Percentiles rank a stretch among this genome's conserved stretches.
Conservation (phyloP, 768 basidiomycete genomes). For the Exidia glandulosa region DNA sequence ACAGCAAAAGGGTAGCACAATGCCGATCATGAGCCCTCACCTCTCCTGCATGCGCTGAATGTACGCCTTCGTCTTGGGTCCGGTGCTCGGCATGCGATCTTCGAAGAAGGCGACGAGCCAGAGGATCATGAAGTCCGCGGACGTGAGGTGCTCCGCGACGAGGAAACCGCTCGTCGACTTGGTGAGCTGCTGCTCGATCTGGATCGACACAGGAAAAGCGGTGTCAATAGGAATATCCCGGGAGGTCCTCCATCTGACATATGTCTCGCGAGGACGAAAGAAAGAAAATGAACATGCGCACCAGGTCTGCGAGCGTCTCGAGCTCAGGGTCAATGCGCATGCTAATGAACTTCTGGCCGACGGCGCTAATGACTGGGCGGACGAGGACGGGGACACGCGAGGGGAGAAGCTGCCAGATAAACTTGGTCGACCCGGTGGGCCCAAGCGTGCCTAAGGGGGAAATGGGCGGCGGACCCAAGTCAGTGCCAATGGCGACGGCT, state of each 20-base stretch:
- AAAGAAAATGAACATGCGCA: too few species aligned
- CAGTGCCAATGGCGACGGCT: constrained; percentile 4
- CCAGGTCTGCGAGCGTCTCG: constrained; percentile 15
- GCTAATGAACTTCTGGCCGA: constrained; percentile 6
- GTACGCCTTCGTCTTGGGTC: constrained; percentile 27
- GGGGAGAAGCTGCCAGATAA: neutral
- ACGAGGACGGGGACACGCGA: neutral
- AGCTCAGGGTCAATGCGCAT: constrained; percentile 16
- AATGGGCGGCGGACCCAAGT: constrained; percentile 11
- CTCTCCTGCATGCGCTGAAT: constrained; percentile 27
- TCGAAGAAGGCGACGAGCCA: constrained; percentile 25
- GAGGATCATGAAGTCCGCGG: constrained; percentile 35
- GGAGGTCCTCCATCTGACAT: neutral
- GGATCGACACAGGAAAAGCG: neutral
- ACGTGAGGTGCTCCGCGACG: constrained; percentile 27
- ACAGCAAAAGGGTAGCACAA: constrained; percentile 1
- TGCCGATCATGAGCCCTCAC: constrained; percentile 19
- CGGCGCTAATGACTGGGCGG: constrained; percentile 7
- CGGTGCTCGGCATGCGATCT: constrained; percentile 12
- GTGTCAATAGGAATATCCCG: neutral
- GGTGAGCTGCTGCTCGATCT: constrained; percentile 30
- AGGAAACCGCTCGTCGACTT: constrained; percentile 22
- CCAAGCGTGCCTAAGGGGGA: constrained; percentile 1
- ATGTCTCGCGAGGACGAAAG: constrained; percentile 1
- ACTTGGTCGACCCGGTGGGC: neutral